phyloP scores from a whole-genome alignment of 495 filamentous ascomycete genomes.

The Penicillium daleae region DNA sequence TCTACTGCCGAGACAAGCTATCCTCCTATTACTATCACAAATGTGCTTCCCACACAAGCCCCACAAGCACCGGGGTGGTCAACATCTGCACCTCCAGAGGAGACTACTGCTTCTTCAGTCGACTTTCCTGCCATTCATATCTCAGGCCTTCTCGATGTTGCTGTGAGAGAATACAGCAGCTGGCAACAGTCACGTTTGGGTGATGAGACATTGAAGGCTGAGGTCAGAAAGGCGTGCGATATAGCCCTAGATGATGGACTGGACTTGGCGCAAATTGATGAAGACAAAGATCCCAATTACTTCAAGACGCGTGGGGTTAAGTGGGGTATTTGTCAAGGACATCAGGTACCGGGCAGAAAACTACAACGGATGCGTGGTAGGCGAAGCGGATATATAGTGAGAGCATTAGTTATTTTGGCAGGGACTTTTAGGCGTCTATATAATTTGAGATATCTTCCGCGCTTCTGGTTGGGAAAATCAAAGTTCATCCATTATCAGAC shows the following conservation, averaged over 20 bases:
- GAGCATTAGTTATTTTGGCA: not conserved
- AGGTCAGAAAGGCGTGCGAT: too few relatives aligned
- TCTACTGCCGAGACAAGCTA: too few relatives aligned
- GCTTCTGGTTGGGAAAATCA: too few relatives aligned
- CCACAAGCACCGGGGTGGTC: constrained; percentile 10
- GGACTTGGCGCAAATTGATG: constrained; percentile 11
- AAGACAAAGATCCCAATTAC: constrained; percentile 13
- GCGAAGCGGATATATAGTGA: constrained; percentile 2
- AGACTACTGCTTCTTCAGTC: not conserved
- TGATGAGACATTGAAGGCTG: too few relatives aligned
- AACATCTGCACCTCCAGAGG: constrained; percentile 5
- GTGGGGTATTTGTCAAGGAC: constrained; percentile 15
- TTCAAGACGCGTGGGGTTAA: constrained; percentile 10
- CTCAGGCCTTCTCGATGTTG: constrained; percentile 17
- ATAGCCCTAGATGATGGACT: constrained; percentile 13
- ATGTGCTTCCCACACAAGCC: constrained; percentile 15
- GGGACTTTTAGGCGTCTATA: too few relatives aligned
- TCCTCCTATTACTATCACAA: constrained; percentile 24
- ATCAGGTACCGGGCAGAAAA: constrained; percentile 11
- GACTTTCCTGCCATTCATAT: constrained; percentile 11
- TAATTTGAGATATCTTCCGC: constrained; percentile 1
- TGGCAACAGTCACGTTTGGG: too few relatives aligned
- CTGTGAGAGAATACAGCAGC: constrained; percentile 4
- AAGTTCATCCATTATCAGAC: constrained; percentile 18
- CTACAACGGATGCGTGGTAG: not conserved